A percentile compares a stretch with the other conserved stretches of the same genome.
phyloP scores from a whole-genome alignment of 2,329 filamentous ascomycete species.

The Parastagonospora avenae region DNA sequence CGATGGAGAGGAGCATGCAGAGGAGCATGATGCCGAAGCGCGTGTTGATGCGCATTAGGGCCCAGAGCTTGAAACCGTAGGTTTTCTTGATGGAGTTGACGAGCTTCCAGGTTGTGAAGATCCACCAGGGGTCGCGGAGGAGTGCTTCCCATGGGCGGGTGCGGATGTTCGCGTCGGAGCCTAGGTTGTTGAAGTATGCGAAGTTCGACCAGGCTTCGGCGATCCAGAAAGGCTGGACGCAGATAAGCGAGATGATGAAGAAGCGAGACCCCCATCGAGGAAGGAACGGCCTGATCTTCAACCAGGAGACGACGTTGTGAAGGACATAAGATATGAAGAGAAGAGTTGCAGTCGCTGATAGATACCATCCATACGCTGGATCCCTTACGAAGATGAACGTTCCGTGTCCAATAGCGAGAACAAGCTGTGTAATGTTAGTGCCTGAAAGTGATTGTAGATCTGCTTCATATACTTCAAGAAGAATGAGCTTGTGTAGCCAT shows the following conservation, averaged over 20 bases:
- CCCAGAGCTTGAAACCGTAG: slow-evolving; percentile 35
- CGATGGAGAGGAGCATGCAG: slow-evolving; percentile 41
- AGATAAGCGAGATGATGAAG: slow-evolving; percentile 39
- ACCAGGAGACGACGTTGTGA: slow-evolving; percentile 43
- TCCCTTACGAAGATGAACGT: slow-evolving; percentile 43
- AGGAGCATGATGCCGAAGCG: slow-evolving; percentile 42
- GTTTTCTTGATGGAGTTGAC: slow-evolving; percentile 40
- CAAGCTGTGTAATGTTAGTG: slow-evolving; percentile 28
- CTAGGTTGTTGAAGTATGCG: slow-evolving; percentile 41
- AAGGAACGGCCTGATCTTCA: slow-evolving; percentile 43
- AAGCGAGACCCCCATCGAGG: slow-evolving; percentile 40
- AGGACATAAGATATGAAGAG: slow-evolving; percentile 45
- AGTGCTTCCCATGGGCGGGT: slow-evolving; percentile 43
- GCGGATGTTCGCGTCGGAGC: slow-evolving; percentile 32
- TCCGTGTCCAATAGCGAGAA: slow-evolving; percentile 45
- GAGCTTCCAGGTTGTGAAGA: slow-evolving; percentile 43
- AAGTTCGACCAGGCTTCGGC: slow-evolving; percentile 45
- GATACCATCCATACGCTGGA: slow-evolving; percentile 41
- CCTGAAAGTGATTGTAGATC: background rate
- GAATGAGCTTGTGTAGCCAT: slow-evolving; percentile 42
- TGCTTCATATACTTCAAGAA: slow-evolving; percentile 31
- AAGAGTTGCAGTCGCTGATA: slow-evolving; percentile 39
- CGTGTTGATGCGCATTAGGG: slow-evolving; percentile 32
- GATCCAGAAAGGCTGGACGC: slow-evolving; percentile 44
- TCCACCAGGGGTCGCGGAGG: slow-evolving; percentile 44